Evolutionary conservation across 331 rosid genomes (phyloP), one percentile per base, ranked within the genome.

Genomic region (Dryas integrifolia): DNA sequence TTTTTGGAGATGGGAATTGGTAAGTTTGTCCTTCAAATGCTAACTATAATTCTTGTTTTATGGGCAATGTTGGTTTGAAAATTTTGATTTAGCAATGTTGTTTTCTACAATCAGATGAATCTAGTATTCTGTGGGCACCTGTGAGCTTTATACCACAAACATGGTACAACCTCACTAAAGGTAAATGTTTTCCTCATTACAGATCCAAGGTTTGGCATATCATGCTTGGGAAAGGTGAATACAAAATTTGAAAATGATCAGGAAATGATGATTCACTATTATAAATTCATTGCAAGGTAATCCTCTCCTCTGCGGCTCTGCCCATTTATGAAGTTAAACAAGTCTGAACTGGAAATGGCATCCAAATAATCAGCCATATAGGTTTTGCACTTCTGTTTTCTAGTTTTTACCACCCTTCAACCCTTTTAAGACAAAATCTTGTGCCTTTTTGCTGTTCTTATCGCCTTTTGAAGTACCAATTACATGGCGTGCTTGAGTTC

Each of bases 1-100:
- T 74, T 92, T 81, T 43, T 78, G 63, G 96, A 92, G 78, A 88
- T 90, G 93, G 97, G 90, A 48, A 76, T 92, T 76, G 96, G 97
- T 92, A 80, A 55, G 86, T 68, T 73, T 40, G 38, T 13, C 8
- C 16, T 3, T 53, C 3, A 11, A 61, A 51, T 60, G 35, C 46
- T 60, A 8, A 30, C 2, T 30, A 30, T 30, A 30, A 30, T 30
- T 30, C 35, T 30, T 30, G 2, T 30, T 1, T 21, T 21, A 21
- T 30, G 35, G 35, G 35, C 35, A 30, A 2, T 30, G 35, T 30
- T 57, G 26, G 47, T 6, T 9, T 3, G n/a, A 2, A 57, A 16
- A 51, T 11, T 10, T 39, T 16, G 15, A 30, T 21, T 26, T 4
- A 11, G 40, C 43, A 56, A 15, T 49, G 15, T 35, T 43, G 38